Base-by-base conservation (phyloP, 169 alveolate genomes). In the Babesia microti region DNA sequence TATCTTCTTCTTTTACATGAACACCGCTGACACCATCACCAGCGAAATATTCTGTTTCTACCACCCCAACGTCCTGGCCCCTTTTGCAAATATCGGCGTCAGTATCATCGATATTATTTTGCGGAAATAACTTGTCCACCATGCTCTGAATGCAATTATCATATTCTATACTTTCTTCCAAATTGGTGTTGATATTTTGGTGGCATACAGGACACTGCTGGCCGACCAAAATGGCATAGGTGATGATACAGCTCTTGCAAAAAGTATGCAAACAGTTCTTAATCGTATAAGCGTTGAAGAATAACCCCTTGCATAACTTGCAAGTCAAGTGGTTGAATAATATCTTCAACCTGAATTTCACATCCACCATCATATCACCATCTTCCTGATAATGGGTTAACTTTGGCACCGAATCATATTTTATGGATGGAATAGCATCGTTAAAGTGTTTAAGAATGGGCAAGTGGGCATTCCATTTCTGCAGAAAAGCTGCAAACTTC, bases 191-290 rank as follows among this genome's bases (percentile, higher is more conserved):
- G 11, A 57, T 27, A 1, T 59, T 15, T 14, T 41, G 6, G 24
- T 36, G 23, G 40, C 69, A 57, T 17, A 11, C 36, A 11, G 69
- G 69, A 19, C 69, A 57, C 9, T 22, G 27, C 17, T 48, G 22
- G 11, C 69, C 69, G 12, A 29, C 69, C 49, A 22, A 33, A 32
- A 41, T 6, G 18, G 70, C 48, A 26, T 55, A 58, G 15, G 48
- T 17, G 6, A 68, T 41, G 6, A 71, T 68, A 29, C 82, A 71
- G 39, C 68, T 49, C 45, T 47, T 71, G 54, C 82, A 71, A 46
- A 71, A 71, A 19, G 82, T 71, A 43, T 71, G 82, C 58, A 71
- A 32, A 21, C 82, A 71, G 24, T 68, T 81, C 43, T 48, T 71
- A 22, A 71, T 68, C 3, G 82, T 71, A 15, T 70, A 68, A 17